Percentiles rank a stretch among this genome's conserved stretches.
Conservation (phyloP, 129 eudicot genomes). For the Erigeron canadensis region DNA sequence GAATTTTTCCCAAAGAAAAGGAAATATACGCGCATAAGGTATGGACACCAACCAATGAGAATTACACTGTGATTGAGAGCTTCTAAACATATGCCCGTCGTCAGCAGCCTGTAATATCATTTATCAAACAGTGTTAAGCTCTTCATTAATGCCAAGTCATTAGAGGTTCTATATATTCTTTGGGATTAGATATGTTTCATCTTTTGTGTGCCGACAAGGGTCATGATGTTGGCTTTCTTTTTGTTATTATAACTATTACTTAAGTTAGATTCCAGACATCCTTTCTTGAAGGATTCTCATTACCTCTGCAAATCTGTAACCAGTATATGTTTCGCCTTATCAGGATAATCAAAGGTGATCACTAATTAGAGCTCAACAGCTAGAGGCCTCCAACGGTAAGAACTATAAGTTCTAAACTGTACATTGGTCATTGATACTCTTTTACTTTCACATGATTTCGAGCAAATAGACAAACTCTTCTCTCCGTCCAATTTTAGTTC, state of each 20-base stretch:
- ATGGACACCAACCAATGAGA: constrained; percentile 28
- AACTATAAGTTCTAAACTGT: not conserved
- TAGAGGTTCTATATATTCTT: constrained; percentile 19
- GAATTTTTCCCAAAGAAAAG: constrained; percentile 54
- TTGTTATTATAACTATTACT: constrained; percentile 7
- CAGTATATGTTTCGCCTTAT: too few species aligned
- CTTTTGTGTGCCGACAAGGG: constrained; percentile 19
- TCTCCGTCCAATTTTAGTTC: constrained; percentile 9
- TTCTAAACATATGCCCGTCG: constrained; percentile 5
- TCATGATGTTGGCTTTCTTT: constrained; percentile 26
- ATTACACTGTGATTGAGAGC: constrained; percentile 18
- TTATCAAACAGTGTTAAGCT: constrained; percentile 11
- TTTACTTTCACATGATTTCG: not conserved
- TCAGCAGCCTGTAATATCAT: constrained; percentile 6
- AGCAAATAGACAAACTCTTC: not conserved
- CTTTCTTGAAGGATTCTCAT: not conserved
- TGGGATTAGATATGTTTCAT: constrained; percentile 27
- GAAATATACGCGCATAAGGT: constrained; percentile 38
- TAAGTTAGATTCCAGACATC: constrained; percentile 24
- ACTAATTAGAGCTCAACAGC: not conserved
- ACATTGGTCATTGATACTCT: not conserved
- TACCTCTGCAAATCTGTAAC: not conserved
- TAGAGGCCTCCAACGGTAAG: not conserved
- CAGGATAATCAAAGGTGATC: constrained; percentile 12
- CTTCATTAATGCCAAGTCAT: constrained; percentile 13